Evolutionary conservation across 306 rosid species (phyloP).

Genomic region (Abrus pulchellus): DNA sequence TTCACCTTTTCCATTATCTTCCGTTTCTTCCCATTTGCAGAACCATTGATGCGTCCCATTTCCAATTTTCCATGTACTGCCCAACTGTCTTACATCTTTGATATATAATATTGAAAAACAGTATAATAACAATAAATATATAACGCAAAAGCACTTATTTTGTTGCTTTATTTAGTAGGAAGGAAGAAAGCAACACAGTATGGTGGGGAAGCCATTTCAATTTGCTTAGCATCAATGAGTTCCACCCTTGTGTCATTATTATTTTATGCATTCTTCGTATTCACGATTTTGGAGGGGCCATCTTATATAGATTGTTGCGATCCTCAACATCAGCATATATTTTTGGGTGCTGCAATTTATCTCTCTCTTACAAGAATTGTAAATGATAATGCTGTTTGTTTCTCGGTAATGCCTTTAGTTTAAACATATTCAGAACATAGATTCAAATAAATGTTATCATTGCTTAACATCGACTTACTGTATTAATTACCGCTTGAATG

Average conservation of each 20-base stretch:
- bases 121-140: constrained; percentile 23
- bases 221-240: constrained; percentile 30
- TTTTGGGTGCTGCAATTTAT: no score
- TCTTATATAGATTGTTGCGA: background rate
- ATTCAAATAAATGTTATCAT: no score
- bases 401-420: no score
- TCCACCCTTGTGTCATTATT: constrained; percentile 28
- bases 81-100: constrained; percentile 2
- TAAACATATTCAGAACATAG: no score
- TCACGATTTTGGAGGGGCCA: constrained; percentile 43
- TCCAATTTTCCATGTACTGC: constrained; percentile 37
- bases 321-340: no score
- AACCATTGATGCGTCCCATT: constrained; percentile 28
- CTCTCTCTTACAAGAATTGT: background rate
- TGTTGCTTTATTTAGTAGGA: constrained; percentile 45
- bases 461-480: background rate
- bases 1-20: constrained; percentile 19
- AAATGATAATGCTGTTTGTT: background rate
- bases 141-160: constrained; percentile 19
- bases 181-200: constrained; percentile 1
- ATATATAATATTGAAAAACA: background rate
- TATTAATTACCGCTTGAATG: no score
- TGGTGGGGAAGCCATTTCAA: constrained; percentile 34
- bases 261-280: constrained; percentile 26
- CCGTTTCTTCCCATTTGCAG: background rate